Evolutionary conservation across 345 rosid species (phyloP).

Genomic region (Schrenkiella parvula): DNA sequence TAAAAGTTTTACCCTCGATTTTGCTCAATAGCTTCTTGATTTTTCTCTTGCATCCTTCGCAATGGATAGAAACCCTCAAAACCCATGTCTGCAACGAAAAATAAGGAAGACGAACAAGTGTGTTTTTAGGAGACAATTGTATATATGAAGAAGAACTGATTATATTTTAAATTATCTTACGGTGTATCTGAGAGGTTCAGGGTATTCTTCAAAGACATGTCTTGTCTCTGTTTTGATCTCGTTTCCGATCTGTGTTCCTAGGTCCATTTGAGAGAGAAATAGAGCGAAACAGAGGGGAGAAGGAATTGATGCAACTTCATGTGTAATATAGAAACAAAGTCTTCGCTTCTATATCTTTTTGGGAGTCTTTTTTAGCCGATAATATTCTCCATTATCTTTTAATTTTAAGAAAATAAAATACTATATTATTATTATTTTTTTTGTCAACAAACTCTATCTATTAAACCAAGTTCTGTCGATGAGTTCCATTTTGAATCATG

Average conservation of each 20-base stretch:
- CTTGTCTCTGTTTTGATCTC: slow-evolving; percentile 38
- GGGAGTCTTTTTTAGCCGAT: neutral
- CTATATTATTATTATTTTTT: too few species aligned
- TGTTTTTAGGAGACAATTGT: neutral
- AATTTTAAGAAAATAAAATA: neutral
- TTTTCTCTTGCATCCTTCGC: slow-evolving; percentile 87
- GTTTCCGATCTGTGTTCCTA: slow-evolving; percentile 22
- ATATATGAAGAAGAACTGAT: neutral
- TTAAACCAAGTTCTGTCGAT: too few species aligned
- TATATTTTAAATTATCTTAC: slow-evolving; percentile 29
- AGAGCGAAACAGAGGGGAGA: slow-evolving; percentile 5
- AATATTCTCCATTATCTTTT: slow-evolving; percentile 17
- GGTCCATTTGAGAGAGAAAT: slow-evolving; percentile 20
- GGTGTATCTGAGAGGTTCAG: slow-evolving; percentile 58
- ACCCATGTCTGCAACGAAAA: slow-evolving; percentile 48
- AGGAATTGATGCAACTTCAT: slow-evolving; percentile 17
- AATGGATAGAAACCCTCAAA: slow-evolving; percentile 75
- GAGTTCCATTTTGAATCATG: too few species aligned
- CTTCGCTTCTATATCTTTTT: slow-evolving; percentile 8
- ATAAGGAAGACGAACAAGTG: neutral
- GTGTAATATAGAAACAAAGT: slow-evolving; percentile 5
- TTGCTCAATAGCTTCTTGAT: slow-evolving; percentile 63
- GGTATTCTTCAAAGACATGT: slow-evolving; percentile 28
- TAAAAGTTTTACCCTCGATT: slow-evolving; percentile 51
- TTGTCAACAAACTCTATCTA: too few species aligned